Base-by-base conservation (phyloP, 1,139 yeast genomes). In the Yamadazyma aaseri region DNA sequence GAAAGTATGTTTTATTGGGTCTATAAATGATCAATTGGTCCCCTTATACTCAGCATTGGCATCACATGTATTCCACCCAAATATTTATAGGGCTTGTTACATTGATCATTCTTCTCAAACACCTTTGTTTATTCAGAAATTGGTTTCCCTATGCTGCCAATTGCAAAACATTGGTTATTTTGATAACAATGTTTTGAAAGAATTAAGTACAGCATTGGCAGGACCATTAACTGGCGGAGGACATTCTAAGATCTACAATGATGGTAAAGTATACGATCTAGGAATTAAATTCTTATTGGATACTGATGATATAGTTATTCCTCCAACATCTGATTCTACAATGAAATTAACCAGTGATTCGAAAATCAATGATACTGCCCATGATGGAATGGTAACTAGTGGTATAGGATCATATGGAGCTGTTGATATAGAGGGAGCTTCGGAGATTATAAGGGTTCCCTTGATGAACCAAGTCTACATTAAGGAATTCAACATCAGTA, bases 181-280 rank as follows among this genome's bases (percentile, higher is more conserved):
- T 36, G 95, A 85, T 50, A 86, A 83, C 49, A 85, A 83, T 26
- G 83, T 85, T 4, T 68, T 90, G 17, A 82, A 82, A 46, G 97
- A 92, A 52, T 72, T 92, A 26, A 85, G 96, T 39, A 73, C 79
- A 12, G 77, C 90, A 0, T 66, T 92, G 44, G 92, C 95, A 0
- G 97, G 97, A 0, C 84, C 96, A 3, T 64, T 92, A 36, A 90
- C 96, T 0, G 96, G 97, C 3, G 92, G 95, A 11, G 97, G 97
- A 0, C 97, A 92, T 56, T 89, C 97, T 1, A 82, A 77, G 45
- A 80, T 92, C 29, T 92, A 92, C 57, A 85, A 85, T 50, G 96
- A 86, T 47, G 79, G 82, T 4, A 76, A 80, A 39, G 97, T 92
- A 0, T 92, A 92, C 53, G 89, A 82, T 45, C 56, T 86, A 44